These are phyloP conservation scores for Daldinia vernicosa DNA, from an alignment of 495 filamentous ascomycete species.

Conservation along the genomic window DNA sequence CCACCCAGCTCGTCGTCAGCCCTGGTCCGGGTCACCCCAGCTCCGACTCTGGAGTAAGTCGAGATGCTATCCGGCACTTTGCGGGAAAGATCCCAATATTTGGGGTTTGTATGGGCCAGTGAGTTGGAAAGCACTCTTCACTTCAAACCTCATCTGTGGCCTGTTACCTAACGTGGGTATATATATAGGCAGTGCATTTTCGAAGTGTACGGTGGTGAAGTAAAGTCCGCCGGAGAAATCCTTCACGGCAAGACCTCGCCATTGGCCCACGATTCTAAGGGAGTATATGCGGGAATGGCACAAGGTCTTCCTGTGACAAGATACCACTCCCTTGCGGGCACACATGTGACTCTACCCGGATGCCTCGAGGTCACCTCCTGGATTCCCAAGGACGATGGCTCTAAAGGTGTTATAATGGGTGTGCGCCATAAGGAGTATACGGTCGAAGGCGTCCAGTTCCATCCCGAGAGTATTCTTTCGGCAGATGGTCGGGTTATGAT, in stretches of 20 bases:
- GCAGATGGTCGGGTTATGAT: conserved; percentile 88
- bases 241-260: conserved; percentile 96
- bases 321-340: conserved; percentile 96
- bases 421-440: conserved; percentile 90
- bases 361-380: conserved; percentile 92
- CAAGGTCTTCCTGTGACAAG: conserved; percentile 86
- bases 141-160: background rate
- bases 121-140: conserved; percentile 50
- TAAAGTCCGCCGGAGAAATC: conserved; percentile 94
- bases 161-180: conserved; percentile 6
- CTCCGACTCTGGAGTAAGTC: conserved; percentile 90
- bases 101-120: conserved; percentile 98
- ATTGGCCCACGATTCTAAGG: conserved; percentile 85
- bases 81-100: conserved; percentile 97
- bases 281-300: conserved; percentile 80
- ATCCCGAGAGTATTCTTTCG: conserved; percentile 96
- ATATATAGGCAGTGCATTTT: conserved; percentile 89
- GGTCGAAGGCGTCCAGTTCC: conserved; percentile 95
- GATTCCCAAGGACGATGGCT: conserved; percentile 71
- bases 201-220: conserved; percentile 86
- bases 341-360: conserved; percentile 84
- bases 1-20: conserved; percentile 93
- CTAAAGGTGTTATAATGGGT: conserved; percentile 91
- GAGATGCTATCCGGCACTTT: conserved; percentile 89
- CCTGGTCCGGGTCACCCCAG: conserved; percentile 92